phyloP scores from a whole-genome alignment of 345 rosid genomes.

The Populus alba region DNA sequence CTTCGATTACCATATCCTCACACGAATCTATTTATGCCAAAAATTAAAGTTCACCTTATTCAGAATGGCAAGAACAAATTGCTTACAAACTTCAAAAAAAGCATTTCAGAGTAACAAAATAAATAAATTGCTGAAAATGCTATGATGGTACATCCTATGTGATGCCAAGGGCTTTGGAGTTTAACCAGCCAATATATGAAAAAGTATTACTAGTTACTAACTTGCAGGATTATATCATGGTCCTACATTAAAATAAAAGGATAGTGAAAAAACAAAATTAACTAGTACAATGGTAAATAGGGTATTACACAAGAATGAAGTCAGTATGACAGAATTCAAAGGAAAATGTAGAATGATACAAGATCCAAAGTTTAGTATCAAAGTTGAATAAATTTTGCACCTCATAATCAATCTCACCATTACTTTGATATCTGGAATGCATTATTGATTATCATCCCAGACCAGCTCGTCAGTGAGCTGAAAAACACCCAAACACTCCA shows the following conservation, averaged over 20 bases:
- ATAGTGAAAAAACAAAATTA: background rate
- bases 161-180: background rate
- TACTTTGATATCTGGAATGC: background rate
- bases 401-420: background rate
- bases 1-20: conserved; percentile 89
- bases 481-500: background rate
- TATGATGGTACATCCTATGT: background rate
- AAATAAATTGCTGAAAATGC: background rate
- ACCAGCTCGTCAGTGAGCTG: background rate
- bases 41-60: background rate
- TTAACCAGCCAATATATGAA: background rate
- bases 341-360: background rate
- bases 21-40: conserved; percentile 65
- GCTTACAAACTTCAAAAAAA: conserved; percentile 6
- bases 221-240: background rate
- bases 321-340: background rate
- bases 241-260: background rate
- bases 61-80: conserved; percentile 8
- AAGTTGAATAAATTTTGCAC: background rate
- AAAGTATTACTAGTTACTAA: background rate
- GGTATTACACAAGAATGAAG: background rate
- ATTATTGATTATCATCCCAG: background rate
- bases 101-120: conserved; percentile 1
- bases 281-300: background rate
- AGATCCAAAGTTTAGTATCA: background rate